Percentiles rank a stretch among this genome's conserved stretches.
Evolutionary conservation across 192 early-diverging fungal species (phyloP).

Genomic region (Phycomyces nitens): DNA sequence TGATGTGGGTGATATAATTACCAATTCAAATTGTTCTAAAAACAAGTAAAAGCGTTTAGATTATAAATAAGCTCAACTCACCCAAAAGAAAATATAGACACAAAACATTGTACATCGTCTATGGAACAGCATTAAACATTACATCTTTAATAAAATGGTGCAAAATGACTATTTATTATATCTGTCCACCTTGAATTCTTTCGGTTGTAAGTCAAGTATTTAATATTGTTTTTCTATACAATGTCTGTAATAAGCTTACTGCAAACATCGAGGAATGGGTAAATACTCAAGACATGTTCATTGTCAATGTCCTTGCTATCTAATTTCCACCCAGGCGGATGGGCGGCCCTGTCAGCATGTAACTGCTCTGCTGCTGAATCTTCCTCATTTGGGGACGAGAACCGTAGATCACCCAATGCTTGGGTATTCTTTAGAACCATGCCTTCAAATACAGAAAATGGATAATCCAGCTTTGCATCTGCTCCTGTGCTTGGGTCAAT

Average conservation of each 20-base stretch:
- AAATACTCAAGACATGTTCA: constrained; percentile 23
- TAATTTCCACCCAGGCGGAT: neutral
- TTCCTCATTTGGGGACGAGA: neutral
- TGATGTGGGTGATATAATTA: neutral
- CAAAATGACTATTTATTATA: too few species aligned
- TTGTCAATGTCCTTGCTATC: neutral
- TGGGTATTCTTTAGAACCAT: constrained; percentile 7
- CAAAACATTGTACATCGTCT: too few species aligned
- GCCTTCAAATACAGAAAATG: neutral
- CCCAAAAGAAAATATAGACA: too few species aligned
- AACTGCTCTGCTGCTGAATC: neutral
- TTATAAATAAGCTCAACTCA: too few species aligned
- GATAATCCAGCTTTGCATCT: neutral
- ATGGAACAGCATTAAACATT: too few species aligned
- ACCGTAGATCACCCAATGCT: neutral
- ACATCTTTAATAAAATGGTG: too few species aligned
- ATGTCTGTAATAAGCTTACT: constrained; percentile 91
- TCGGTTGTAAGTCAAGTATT: neutral
- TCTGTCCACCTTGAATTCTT: neutral
- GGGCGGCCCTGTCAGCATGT: neutral
- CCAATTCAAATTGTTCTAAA: too few species aligned
- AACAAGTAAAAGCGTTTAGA: too few species aligned
- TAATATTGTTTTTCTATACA: constrained; percentile 30
- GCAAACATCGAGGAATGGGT: constrained; percentile 96
- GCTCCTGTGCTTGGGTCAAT: neutral